Evolutionary conservation across 1,284 basidiomycete genomes (phyloP).

Genomic region (Puccinia novopanici): DNA sequence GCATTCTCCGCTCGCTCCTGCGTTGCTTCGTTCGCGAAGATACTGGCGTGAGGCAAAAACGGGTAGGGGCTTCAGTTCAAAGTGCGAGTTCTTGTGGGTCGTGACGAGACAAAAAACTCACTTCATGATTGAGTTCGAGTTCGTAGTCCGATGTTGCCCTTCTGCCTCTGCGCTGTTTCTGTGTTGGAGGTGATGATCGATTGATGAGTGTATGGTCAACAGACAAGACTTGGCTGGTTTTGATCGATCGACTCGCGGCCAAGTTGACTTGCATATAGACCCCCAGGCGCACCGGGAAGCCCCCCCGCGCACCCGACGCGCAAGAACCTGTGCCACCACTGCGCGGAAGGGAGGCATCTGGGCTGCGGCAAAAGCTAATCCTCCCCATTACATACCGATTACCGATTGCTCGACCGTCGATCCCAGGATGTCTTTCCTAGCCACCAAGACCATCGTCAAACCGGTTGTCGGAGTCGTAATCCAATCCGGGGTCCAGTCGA

Average conservation of each 20-base stretch:
- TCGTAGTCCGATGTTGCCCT: too few species aligned
- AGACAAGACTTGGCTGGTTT: background rate
- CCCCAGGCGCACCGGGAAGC: too few species aligned
- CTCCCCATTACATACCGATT: too few species aligned
- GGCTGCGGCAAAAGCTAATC: too few species aligned
- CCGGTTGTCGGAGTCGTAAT: conserved; percentile 37
- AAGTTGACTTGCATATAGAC: background rate
- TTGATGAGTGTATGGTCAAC: background rate
- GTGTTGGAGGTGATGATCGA: background rate
- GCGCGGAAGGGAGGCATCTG: background rate
- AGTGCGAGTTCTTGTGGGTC: background rate
- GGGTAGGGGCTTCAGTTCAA: background rate
- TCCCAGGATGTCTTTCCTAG: conserved; percentile 4
- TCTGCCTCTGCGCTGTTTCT: background rate
- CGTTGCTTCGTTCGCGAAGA: conserved; percentile 68
- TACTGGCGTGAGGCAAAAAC: conserved; percentile 2
- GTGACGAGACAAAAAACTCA: background rate
- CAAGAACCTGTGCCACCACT: too few species aligned
- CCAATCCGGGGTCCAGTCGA: conserved; percentile 26
- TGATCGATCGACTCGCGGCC: background rate
- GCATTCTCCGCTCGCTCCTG: conserved; percentile 98
- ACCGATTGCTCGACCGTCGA: too few species aligned
- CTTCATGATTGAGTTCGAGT: background rate
- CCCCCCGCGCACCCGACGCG: too few species aligned
- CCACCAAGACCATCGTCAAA: conserved; percentile 20